Evolutionary conservation across 176 grass and related monocot genomes (phyloP), one percentile per base, ranked within the genome.

Genomic region (Zea luxurians): DNA sequence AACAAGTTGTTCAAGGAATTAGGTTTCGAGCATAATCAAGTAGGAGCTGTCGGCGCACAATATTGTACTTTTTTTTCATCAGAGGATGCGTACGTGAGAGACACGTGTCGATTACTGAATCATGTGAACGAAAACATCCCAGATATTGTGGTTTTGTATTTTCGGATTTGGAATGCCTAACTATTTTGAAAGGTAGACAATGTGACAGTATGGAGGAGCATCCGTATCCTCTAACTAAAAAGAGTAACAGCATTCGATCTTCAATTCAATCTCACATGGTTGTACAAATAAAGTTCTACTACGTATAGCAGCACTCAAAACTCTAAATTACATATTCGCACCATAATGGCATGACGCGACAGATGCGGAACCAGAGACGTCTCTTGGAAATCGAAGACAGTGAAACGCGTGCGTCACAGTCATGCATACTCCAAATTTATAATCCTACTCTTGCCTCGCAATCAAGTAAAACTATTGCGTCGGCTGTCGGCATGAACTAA

Each of bases 381-480:
- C 78, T 89, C 37, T 59, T 27, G 48, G 71, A 70, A 66, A 81
- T n/a, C 13, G 5, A 57, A 43, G 64, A 77, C 36, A 67, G 74
- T 4, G 49, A 67, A 58, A 71, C 8, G 59, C 41, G 3, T 38
- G 43, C 35, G 82, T 88, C 82, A 66, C 36, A 4, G 50, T 81
- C 50, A 36, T n/a, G n/a, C n/a, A n/a, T 61, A 34, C 1, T 11
- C 10, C 1, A 81, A 58, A 67, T 45, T 80, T 68, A 41, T 68
- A 75, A 13, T 18, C 76, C 12, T n/a, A 53, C 65, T 35, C 21
- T 9, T 53, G 13, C 12, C 43, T 78, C 37, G 0, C 43, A 42
- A 40, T 52, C 49, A 7, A 20, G 21, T 48, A 17, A 13, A 58
- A 48, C 12, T 27, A 27, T 11, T 61, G 16, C 62, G 62, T 71